Base-by-base conservation (phyloP, 2,329 filamentous ascomycete genomes). In the Mycosphaerella arachidis region DNA sequence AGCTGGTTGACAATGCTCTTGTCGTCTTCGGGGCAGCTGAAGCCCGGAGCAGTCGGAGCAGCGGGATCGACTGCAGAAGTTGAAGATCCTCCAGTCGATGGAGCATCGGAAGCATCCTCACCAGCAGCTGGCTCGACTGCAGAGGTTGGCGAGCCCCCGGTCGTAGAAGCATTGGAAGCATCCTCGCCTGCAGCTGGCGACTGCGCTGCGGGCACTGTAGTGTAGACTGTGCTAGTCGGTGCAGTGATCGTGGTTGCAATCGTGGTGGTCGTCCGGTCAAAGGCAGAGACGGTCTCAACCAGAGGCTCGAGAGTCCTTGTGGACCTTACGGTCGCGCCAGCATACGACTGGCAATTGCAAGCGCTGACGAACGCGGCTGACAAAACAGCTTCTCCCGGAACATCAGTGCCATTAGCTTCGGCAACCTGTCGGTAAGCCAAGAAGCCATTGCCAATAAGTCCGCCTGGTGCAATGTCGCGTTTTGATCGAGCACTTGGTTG, bases 11-110 rank as follows among this genome's bases (percentile, higher is more conserved):
- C 66, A 9, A 65, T 68, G 7, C 65, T 63, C 59, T 67, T 68
- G 56, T 73, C 64, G 50, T 70, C 71, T 20, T 68, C 66, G 8
- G 72, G 72, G 48, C 72, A 74, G 31, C 63, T 67, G 55, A 73
- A 69, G 6, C 65, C 60, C 6, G 67, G 64, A 2, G 70, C 66
- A 6, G 69, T 72, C 6, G 71, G 69, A 52, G 13, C 50, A 35
- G 50, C 58, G 0, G 65, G 48, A 6, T 53, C 18, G 29, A 58
- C 53, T 30, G 53, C 29, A 20, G 43, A 43, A 18, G 54, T 30
- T 3, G 51, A 33, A 27, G 48, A 27, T 18, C 24, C 35, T 10
- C 13, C 29, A 51, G 18, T 37, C 16, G 58, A 29, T 8, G 48
- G 31, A n/a, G 35, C 46, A 48, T 27, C 45, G 18, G 54, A 30